These are phyloP conservation scores for Gleditsia sinensis DNA, from an alignment of 306 rosid species.

Conservation along the genomic window DNA sequence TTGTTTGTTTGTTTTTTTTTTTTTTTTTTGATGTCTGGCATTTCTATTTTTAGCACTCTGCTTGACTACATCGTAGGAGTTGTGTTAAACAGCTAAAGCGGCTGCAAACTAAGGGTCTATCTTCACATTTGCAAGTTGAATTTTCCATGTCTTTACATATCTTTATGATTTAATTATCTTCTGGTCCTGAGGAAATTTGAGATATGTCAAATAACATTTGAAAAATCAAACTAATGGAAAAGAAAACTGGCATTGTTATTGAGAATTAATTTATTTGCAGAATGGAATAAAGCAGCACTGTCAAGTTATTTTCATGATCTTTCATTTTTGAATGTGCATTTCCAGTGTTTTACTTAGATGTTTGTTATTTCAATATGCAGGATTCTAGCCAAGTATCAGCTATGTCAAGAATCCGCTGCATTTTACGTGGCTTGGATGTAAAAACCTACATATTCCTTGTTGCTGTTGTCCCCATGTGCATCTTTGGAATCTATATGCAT, in stretches of 20 bases:
- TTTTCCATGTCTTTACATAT: neutral
- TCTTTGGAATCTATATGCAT: slow-evolving; percentile 72
- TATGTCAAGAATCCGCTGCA: slow-evolving; percentile 92
- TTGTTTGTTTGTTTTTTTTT: too few species aligned
- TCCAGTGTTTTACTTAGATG: slow-evolving; percentile 19
- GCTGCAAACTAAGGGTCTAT: slow-evolving; percentile 7
- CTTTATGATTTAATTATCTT: neutral
- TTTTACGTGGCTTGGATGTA: slow-evolving; percentile 84
- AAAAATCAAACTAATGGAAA: neutral
- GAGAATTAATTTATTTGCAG: neutral
- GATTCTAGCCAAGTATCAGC: slow-evolving; percentile 72
- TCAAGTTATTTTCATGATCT: slow-evolving; percentile 11
- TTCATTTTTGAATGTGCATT: neutral
- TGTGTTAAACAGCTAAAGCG: neutral
- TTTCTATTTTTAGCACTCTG: slow-evolving; percentile 33
- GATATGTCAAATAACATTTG: neutral
- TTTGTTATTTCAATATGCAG: slow-evolving; percentile 51
- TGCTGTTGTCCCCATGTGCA: slow-evolving; percentile 69
- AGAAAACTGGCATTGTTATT: neutral
- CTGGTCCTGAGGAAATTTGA: neutral
- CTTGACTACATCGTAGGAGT: slow-evolving; percentile 4
- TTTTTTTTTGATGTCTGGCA: neutral
- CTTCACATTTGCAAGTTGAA: slow-evolving; percentile 14
- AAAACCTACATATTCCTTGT: slow-evolving; percentile 77
- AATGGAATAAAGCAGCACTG: slow-evolving; percentile 13